Base-by-base conservation (phyloP, 352 stramenopile genomes). In the Globisporangium echinulatum region DNA sequence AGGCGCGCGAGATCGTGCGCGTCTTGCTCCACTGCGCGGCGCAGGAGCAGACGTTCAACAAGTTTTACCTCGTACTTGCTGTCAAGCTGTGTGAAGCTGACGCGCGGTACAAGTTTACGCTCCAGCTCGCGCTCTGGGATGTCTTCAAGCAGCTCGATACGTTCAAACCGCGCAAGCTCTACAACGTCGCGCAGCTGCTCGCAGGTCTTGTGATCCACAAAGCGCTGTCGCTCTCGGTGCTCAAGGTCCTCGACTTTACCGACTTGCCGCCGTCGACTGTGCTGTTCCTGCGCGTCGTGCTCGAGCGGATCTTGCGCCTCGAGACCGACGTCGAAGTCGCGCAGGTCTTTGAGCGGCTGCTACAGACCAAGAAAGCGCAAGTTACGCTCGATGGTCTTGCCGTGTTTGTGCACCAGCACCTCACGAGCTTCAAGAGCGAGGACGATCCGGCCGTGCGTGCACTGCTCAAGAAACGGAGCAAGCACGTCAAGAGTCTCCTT, bases 61-160 rank as follows among this genome's bases (percentile, higher is more conserved):
- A 87, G 57, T 99, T 92, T 68, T 99, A 98, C 71, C 82, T 96
- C 43, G 79, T 97, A 63, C 79, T 99, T 38, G 92, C 90, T 4
- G 73, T 85, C 46, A 90, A 96, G 46, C 78, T 99, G 57, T 98
- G 93, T 63, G 87, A 98, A 67, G 97, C 94, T 69, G 92, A 98
- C 63, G 75, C 68, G 42, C 92, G 96, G 47, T 97, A 92, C 72
- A 98, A 97, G 61, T 99, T 98, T 64, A 97, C 93, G 17, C 88
- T 98, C 52, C 96, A 98, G 66, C 79, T 99, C 17, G 90, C 96
- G 48, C 98, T 97, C 68, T 99, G 96, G 96, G 96, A 99, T 74
- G 71, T 82, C 44, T 98, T 99, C 68, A 99, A 99, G 77, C 87
- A 97, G 57, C 68, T 92, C 47, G 71, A 84, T 61, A 69, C 71